phyloP scores from a whole-genome alignment of 495 filamentous ascomycete genomes.

The Aspergillus kassunensis region DNA sequence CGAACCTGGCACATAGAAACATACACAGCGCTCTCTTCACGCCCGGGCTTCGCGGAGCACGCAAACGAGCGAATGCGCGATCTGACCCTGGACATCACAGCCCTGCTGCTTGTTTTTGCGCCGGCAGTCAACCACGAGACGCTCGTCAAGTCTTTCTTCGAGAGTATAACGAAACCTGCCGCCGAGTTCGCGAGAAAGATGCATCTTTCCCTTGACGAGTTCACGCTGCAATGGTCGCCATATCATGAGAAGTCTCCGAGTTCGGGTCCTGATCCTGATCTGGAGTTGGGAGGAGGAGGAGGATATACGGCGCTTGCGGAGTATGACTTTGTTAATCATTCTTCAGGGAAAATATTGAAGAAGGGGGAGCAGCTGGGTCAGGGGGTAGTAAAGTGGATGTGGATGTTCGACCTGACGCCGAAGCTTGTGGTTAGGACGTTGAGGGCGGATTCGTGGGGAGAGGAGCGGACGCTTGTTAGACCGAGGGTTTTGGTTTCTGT shows the following conservation, averaged over 20 bases:
- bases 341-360: not conserved
- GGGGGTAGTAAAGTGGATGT: not conserved
- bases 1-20: slow-evolving; percentile 8
- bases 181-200: not conserved
- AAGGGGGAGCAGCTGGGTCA: not conserved
- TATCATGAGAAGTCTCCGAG: not conserved
- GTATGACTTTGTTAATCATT: slow-evolving; percentile 3
- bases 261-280: not conserved
- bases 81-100: not conserved
- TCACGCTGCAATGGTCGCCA: not conserved
- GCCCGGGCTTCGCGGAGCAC: not conserved
- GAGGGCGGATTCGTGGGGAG: slow-evolving; percentile 5
- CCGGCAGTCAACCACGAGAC: not conserved
- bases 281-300: not conserved
- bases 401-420: slow-evolving; percentile 7
- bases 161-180: not conserved
- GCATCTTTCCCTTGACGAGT: slow-evolving; percentile 5
- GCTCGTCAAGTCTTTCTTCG: not conserved
- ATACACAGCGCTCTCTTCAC: not conserved
- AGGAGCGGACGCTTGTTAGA: not conserved
- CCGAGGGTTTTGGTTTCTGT: slow-evolving; percentile 1
- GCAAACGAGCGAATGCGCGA: not conserved
- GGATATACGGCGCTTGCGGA: not conserved
- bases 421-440: slow-evolving; percentile 1
- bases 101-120: not conserved